Evolutionary conservation across 805 yeast genomes (phyloP), one percentile per base, ranked within the genome.

Genomic region (Candida arabinofermentans): DNA sequence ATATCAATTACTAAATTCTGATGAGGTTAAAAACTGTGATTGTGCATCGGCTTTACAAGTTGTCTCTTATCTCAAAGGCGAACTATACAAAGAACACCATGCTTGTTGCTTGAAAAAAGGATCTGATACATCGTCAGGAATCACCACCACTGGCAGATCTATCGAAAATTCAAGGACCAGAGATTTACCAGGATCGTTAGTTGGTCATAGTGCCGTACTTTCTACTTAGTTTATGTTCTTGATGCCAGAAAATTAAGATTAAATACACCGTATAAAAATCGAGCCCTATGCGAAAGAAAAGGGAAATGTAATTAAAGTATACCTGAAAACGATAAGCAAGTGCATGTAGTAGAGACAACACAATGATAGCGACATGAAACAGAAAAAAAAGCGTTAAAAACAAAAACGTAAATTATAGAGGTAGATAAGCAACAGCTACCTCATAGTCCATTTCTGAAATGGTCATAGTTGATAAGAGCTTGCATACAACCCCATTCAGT

Each of bases 401-500:
- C 24, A 8, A 19, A 34, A 14, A 26, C n/a, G 26, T 12, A 24
- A 36, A 36, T 23, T 14, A 24, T 6, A 26, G 23, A 36, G 8
- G 7, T 12, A 13, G 22, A 5, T 16, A 10, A 22, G 19, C 9
- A 36, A 14, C 9, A 8, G 4, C 6, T 18, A 22, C 24, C 4
- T 43, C 42, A 49, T 26, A 42, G 36, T 34, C 58, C 59, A 40
- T 69, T 68, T 51, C 76, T 79, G 95, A 97, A 93, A 29, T 95
- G 91, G 59, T 93, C 96, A 62, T 85, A 91, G 64, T 91, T 95
- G 60, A 91, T 90, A 37, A 91, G 67, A 1, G 97, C 97, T 65
- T 91, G 99, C 98, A 91, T 91, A 63, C 98, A 91, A 0, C 99
- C 98, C 98, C 98, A 93, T 63, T 91, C 97, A 0, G 89, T 84